Percentiles rank a stretch among this genome's conserved stretches.
Conservation (phyloP, 169 alveolate species). For the Eimeria tenella region DNA sequence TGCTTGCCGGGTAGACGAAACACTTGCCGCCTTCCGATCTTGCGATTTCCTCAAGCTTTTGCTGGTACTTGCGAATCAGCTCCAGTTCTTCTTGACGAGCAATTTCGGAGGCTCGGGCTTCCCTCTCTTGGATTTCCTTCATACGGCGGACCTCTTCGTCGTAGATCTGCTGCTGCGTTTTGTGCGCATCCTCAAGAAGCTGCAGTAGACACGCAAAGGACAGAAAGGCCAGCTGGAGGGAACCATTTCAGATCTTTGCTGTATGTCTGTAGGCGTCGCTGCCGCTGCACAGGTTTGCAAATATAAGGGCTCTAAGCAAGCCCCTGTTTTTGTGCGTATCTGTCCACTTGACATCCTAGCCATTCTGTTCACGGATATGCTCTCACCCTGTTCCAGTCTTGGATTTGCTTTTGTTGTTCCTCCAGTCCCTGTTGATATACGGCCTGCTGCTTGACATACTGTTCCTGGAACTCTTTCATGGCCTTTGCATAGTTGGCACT, state of each 20-base stretch:
- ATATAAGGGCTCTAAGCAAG: no score
- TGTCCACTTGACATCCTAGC: background rate
- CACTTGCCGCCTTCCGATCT: slow-evolving; percentile 85
- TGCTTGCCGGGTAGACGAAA: slow-evolving; percentile 90
- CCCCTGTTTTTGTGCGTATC: background rate
- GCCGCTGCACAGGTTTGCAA: no score
- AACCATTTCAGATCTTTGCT: no score
- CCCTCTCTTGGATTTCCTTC: slow-evolving; percentile 76
- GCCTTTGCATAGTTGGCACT: slow-evolving; percentile 77
- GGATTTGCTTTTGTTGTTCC: slow-evolving; percentile 80
- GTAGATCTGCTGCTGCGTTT: slow-evolving; percentile 80
- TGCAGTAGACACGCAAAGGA: slow-evolving; percentile 21
- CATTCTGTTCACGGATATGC: no score
- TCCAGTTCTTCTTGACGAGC: slow-evolving; percentile 76
- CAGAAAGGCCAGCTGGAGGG: background rate
- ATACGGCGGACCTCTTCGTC: slow-evolving; percentile 77
- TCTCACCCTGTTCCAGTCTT: slow-evolving; percentile 80
- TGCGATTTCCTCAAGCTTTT: slow-evolving; percentile 80
- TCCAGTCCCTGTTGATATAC: slow-evolving; percentile 79
- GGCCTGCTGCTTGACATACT: slow-evolving; percentile 79
- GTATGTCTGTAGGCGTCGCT: no score
- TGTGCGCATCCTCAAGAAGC: slow-evolving; percentile 81
- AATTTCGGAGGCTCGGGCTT: slow-evolving; percentile 77
- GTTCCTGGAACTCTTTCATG: slow-evolving; percentile 78
- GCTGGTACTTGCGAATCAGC: slow-evolving; percentile 71